Evolutionary conservation across 2,329 filamentous ascomycete genomes (phyloP), one percentile per base, ranked within the genome.

Genomic region (Fusarium protoensiforme): DNA sequence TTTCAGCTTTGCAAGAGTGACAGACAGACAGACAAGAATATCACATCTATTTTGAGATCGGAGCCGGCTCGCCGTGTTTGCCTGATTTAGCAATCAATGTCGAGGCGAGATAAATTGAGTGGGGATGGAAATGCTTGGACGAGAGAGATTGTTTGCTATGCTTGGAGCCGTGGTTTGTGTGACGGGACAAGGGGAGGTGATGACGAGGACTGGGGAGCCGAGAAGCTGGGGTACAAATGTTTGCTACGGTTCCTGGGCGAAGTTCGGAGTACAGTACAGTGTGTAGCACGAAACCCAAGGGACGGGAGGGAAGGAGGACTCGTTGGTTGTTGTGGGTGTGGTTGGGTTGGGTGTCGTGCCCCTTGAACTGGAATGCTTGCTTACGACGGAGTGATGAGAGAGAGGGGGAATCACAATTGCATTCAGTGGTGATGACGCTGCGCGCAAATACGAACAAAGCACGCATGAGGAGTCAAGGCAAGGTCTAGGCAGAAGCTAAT

Each of bases 101-200:
- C 38, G 43, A 71, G 51, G 63, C 69, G 70, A 73, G 69, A 54
- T 29, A 38, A 64, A 22, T 48, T 67, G 51, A 22, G 38, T 33
- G 64, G 38, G 31, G 56, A 35, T 51, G 14, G 24, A 35, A 58
- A 72, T 58, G 36, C 59, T 72, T 72, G 69, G 70, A 46, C 24
- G 43, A 68, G 22, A 58, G 16, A 33, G 18, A 31, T 60, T 73
- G 70, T 73, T 73, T 71, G 63, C 61, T 60, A 73, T 73, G 71
- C 67, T 31, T 53, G 60, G 48, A 73, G 61, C 71, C 71, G 67
- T 22, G 60, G 60, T 65, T 71, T 73, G 71, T 73, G 71, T 60
- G 60, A 73, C 66, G 27, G 54, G 48, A 38, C 33, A 46, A 39
- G 46, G 35, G 63, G 53, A 36, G 22, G 41, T 62, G 65, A 59